Percentiles rank a stretch among this genome's conserved stretches.
Conservation (phyloP, 495 filamentous ascomycete genomes). For the Neurospora tetraspora region DNA sequence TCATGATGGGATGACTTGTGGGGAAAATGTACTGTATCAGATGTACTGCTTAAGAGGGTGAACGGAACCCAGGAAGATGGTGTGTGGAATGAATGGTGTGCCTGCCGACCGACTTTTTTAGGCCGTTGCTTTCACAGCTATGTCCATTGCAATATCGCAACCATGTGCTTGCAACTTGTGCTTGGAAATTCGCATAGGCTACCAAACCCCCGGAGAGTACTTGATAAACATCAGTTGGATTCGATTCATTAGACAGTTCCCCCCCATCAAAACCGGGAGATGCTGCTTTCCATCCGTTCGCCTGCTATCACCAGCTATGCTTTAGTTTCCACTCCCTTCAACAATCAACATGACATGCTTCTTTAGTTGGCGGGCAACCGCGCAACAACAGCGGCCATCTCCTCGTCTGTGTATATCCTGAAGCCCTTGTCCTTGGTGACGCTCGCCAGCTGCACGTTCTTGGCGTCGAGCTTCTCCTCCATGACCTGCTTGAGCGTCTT, state of each 20-base stretch:
- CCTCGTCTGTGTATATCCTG: slow-evolving; percentile 92
- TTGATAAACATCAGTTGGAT: background rate
- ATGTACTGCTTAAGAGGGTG: background rate
- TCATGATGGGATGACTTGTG: background rate
- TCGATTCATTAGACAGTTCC: background rate
- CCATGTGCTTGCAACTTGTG: background rate
- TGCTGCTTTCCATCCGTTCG: background rate
- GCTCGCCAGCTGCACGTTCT: slow-evolving; percentile 96
- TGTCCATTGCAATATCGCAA: background rate
- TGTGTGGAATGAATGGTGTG: background rate
- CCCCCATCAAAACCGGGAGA: background rate
- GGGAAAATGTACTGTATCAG: background rate
- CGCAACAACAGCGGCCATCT: slow-evolving; percentile 86
- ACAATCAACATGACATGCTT: background rate
- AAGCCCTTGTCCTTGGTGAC: slow-evolving; percentile 97
- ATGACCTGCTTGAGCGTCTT: slow-evolving; percentile 99
- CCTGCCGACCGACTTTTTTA: background rate
- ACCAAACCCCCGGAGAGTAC: no score
- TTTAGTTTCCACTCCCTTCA: background rate
- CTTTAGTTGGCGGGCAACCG: slow-evolving; percentile 50
- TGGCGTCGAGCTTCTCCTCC: slow-evolving; percentile 98
- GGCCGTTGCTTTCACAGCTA: background rate
- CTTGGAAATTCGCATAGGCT: background rate
- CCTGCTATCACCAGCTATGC: background rate
- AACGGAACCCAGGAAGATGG: background rate